These are phyloP conservation scores for Carpinus fangiana DNA, from an alignment of 306 rosid genomes.

Conservation along the genomic window DNA sequence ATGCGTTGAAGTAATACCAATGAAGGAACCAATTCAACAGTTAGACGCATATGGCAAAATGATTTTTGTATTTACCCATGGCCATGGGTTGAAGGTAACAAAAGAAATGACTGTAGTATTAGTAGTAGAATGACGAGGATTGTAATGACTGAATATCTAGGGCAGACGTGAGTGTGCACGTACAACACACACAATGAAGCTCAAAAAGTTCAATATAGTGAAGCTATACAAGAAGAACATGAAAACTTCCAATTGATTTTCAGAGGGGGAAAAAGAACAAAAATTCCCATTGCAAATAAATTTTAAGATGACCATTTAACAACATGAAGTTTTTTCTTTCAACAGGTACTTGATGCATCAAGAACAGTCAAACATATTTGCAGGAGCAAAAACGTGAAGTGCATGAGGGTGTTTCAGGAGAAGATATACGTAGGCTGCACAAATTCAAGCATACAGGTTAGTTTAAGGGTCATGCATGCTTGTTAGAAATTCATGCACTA, in stretches of 20 bases:
- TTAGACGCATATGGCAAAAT: slow-evolving; percentile 45
- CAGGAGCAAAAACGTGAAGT: slow-evolving; percentile 54
- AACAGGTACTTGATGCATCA: slow-evolving; percentile 53
- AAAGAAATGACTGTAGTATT: not conserved
- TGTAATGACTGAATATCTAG: not conserved
- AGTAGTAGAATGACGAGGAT: not conserved
- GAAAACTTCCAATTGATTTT: not conserved
- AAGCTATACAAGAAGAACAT: not conserved
- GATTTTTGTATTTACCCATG: slow-evolving; percentile 45
- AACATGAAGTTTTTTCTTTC: not conserved
- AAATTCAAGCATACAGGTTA: slow-evolving; percentile 76
- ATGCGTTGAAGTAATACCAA: slow-evolving; percentile 61
- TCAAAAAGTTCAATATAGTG: not conserved
- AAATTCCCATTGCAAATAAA: not conserved
- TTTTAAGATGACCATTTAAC: slow-evolving; percentile 8
- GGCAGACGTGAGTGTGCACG: not conserved
- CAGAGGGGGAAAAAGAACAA: not conserved
- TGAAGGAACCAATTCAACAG: slow-evolving; percentile 61
- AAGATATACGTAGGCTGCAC: slow-evolving; percentile 71
- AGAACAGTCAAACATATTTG: slow-evolving; percentile 45
- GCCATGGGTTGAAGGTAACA: slow-evolving; percentile 66
- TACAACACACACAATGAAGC: not conserved
- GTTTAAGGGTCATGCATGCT: slow-evolving; percentile 21
- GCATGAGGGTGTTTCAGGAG: slow-evolving; percentile 56
- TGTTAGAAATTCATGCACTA: slow-evolving; percentile 13